Evolutionary conservation across 2,329 filamentous ascomycete species (phyloP).

Genomic region (Orbilia ellipsospora): DNA sequence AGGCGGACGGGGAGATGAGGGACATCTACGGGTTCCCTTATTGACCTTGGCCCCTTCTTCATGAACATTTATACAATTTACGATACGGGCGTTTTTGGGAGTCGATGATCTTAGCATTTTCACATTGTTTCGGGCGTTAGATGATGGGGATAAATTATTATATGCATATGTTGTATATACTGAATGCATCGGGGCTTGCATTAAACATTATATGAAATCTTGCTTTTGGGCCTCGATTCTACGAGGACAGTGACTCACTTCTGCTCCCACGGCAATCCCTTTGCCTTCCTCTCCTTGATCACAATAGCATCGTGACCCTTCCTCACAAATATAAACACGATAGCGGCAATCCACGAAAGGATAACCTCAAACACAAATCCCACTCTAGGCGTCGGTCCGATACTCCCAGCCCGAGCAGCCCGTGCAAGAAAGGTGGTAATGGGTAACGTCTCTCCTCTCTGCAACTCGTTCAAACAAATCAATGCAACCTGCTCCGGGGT

Average conservation of each 20-base stretch:
- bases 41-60: neutral
- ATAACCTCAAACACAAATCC: constrained; percentile 68
- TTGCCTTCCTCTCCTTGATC: constrained; percentile 68
- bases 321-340: constrained; percentile 71
- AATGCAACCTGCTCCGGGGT: constrained; percentile 72
- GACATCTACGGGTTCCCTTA: constrained; percentile 54
- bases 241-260: neutral
- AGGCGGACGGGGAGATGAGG: constrained; percentile 49
- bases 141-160: no score
- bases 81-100: constrained; percentile 26
- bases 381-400: constrained; percentile 70
- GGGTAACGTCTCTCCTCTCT: constrained; percentile 82
- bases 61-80: constrained; percentile 9
- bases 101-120: constrained; percentile 14
- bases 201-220: constrained; percentile 12
- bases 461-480: constrained; percentile 76
- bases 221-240: neutral
- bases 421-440: constrained; percentile 78
- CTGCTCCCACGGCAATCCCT: constrained; percentile 63
- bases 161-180: no score
- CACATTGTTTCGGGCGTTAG: neutral
- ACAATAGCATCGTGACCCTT: constrained; percentile 71
- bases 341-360: constrained; percentile 67
- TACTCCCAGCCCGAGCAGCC: constrained; percentile 73
- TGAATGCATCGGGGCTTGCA: constrained; percentile 11